Evolutionary conservation across 345 rosid species (phyloP), one percentile per base, ranked within the genome.

Genomic region (Boechera retrofracta): DNA sequence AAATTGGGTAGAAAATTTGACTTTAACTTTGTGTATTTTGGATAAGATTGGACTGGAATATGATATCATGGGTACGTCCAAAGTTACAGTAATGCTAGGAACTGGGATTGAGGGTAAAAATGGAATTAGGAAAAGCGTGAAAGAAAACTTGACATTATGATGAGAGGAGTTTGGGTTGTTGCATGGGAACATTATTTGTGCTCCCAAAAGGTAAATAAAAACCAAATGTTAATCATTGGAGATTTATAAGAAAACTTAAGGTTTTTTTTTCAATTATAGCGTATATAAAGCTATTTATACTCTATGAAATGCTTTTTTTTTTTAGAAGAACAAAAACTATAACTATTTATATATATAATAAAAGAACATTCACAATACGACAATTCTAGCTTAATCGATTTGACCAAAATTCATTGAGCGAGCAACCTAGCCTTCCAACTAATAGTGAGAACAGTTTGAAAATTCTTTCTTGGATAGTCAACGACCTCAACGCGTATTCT

Each of bases 101-200:
- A 18, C 21, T 21, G 58, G 28, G 4, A 3, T 3, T 12, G 53
- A 58, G 73, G 63, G 26, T 65, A 72, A 39, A 53, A 18, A 3
- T 38, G 2, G 18, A 48, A 41, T 7, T 29, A 6, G 15, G 45
- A 58, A 72, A 72, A 66, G 73, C 62, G 77, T 72, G 57, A 29
- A 39, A 58, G 13, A 63, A 42, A 60, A 39, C 24, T 52, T 68
- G 89, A 84, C 73, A 90, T 82, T 68, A 90, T 85, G 83, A 77
- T 55, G 55, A 76, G 71, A 53, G 62, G 80, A 88, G 81, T 78
- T 69, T 72, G 76, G 80, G 72, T 72, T 52, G 81, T 75, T 79
- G 84, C 91, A 78, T 52, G 86, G 83, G 67, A 73, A 62, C 87
- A 87, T 82, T 70, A 87, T 78, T 79, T 73, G 56, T 86, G 88